These are phyloP conservation scores for Aspergillus latus DNA, from an alignment of 2,329 filamentous ascomycete species.

Conservation along the genomic window DNA sequence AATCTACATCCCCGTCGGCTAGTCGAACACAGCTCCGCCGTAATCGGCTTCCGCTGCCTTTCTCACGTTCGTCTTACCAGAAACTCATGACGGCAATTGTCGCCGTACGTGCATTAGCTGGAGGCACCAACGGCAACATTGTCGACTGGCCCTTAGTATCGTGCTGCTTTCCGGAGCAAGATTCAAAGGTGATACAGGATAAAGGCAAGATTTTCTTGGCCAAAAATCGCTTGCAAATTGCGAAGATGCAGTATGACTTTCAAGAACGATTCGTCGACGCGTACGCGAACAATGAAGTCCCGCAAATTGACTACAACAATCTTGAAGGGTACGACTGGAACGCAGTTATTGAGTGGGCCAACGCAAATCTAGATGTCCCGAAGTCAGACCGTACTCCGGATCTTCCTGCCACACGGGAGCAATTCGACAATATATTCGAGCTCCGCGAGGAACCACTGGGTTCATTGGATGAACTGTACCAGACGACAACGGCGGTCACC, in stretches of 20 bases:
- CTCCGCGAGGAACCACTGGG: conserved; percentile 37
- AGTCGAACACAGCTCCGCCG: conserved; percentile 23
- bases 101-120: conserved; percentile 46
- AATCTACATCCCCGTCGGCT: conserved; percentile 4
- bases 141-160: conserved; percentile 49
- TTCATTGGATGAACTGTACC: conserved; percentile 39
- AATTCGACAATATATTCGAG: conserved; percentile 45
- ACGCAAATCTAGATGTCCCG: conserved; percentile 41
- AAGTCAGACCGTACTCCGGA: conserved; percentile 38
- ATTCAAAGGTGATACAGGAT: conserved; percentile 39
- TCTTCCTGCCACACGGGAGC: conserved; percentile 45
- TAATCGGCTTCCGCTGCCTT: conserved; percentile 21
- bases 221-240: conserved; percentile 41
- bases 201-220: conserved; percentile 39
- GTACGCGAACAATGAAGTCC: conserved; percentile 45
- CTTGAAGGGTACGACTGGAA: conserved; percentile 49
- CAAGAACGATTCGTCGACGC: conserved; percentile 48
- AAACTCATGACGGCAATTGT: conserved; percentile 45
- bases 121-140: conserved; percentile 42
- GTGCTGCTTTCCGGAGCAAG: conserved; percentile 42
- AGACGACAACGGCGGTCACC: conserved; percentile 29
- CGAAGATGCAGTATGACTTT: conserved; percentile 48
- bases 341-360: conserved; percentile 48
- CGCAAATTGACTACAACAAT: conserved; percentile 46
- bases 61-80: conserved; percentile 32